Conservation (phyloP, 352 stramenopile species). For the Pythium volutum region DNA sequence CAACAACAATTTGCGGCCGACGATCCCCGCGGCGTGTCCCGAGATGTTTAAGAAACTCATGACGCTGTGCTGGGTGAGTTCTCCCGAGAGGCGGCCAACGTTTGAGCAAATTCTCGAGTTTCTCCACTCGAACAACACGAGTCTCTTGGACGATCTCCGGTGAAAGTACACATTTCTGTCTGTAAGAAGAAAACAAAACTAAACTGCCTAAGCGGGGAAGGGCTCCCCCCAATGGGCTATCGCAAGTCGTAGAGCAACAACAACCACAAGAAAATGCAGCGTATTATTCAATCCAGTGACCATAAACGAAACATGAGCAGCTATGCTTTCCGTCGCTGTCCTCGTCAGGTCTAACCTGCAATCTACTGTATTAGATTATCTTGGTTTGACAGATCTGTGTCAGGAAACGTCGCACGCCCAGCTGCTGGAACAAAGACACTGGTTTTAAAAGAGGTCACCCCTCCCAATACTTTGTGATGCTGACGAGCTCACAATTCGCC, state of each 20-base stretch:
- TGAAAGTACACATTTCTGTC: slow-evolving; percentile 11
- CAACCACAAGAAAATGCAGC: neutral
- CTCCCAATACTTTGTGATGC: neutral
- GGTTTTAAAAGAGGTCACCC: slow-evolving; percentile 4
- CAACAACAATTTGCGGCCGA: slow-evolving; percentile 86
- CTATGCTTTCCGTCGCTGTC: no score
- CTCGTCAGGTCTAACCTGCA: no score
- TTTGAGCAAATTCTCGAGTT: slow-evolving; percentile 83
- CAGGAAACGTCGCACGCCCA: slow-evolving; percentile 3
- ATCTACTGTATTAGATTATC: no score
- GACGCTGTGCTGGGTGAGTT: slow-evolving; percentile 78
- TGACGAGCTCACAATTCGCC: neutral
- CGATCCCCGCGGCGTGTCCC: slow-evolving; percentile 70
- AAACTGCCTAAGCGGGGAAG: slow-evolving; percentile 11
- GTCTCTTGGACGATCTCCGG: slow-evolving; percentile 24
- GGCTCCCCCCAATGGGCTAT: slow-evolving; percentile 1
- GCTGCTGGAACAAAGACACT: neutral
- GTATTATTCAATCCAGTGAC: neutral
- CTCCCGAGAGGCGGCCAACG: slow-evolving; percentile 70
- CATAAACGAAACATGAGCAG: no score
- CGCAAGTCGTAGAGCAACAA: neutral
- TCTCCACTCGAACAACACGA: slow-evolving; percentile 37
- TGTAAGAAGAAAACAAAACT: neutral
- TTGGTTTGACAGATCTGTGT: neutral
- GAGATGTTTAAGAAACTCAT: slow-evolving; percentile 84